Evolutionary conservation across 176 grass and related monocot genomes (phyloP).

Genomic region (Cenchrus americanus): DNA sequence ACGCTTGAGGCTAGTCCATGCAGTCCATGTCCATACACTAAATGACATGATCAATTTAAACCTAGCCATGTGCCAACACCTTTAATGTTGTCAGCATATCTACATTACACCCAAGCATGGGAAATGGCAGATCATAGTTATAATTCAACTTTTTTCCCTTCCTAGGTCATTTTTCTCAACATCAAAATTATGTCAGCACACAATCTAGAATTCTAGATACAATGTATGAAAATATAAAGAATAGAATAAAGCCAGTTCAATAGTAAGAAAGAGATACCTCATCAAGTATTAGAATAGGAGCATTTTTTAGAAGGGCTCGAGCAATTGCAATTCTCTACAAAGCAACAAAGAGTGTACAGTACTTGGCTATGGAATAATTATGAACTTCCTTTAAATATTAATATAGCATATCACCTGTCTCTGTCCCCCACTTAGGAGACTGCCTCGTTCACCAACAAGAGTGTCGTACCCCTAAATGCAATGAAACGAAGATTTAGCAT

Average conservation of each 20-base stretch:
- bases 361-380: slow-evolving; percentile 13
- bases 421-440: slow-evolving; percentile 93
- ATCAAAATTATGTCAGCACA: neutral
- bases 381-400: slow-evolving; percentile 14
- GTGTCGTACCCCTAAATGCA: slow-evolving; percentile 79
- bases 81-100: neutral
- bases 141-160: neutral
- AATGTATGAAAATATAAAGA: neutral
- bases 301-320: slow-evolving; percentile 87
- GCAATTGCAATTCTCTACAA: slow-evolving; percentile 92
- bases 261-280: slow-evolving; percentile 64
- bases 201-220: neutral
- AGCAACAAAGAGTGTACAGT: slow-evolving; percentile 22
- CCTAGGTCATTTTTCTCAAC: neutral
- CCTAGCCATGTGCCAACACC: neutral
- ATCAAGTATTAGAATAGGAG: slow-evolving; percentile 96
- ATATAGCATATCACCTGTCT: slow-evolving; percentile 71
- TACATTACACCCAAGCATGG: neutral
- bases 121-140: neutral
- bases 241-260: slow-evolving; percentile 12
- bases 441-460: slow-evolving; percentile 86
- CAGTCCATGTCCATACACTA: neutral
- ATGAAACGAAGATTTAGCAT: slow-evolving; percentile 33
- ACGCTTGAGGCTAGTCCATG: neutral
- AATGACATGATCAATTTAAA: neutral